Base-by-base conservation (phyloP, 306 rosid genomes). In the Prunus mume region DNA sequence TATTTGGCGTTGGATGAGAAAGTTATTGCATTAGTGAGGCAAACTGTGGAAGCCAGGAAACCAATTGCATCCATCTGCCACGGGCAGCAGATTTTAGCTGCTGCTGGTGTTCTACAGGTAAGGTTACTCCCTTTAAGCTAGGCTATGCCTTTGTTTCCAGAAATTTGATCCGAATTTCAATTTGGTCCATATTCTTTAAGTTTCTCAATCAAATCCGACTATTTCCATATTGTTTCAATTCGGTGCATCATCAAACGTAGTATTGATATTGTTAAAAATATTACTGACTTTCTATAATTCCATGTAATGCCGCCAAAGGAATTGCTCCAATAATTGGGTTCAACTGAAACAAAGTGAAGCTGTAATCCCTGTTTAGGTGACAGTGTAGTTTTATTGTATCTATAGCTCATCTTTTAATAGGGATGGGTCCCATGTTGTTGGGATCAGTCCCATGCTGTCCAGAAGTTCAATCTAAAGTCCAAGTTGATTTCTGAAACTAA, bases 31-130 rank as follows among this genome's bases (percentile, higher is more conserved):
- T 51, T 82, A 15, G 86, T 76, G 49, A 82, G 80, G 81, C 79
- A 84, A 47, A 79, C 84, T 65, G 82, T 87, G 90, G 80, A 79
- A 66, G 71, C 86, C 57, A 77, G 71, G 54, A 84, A 84, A 70
- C 87, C 90, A 38, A 85, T 87, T 82, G 88, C 90, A 43, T 84
- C 90, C 60, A 84, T 87, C 81, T 84, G 88, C 70, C 90, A 88
- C 34, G 96, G 96, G 27, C 97, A 92, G 75, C 90, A 87, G 81
- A 83, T 95, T 83, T 87, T 95, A 81, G 86, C 96, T 65, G 96
- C 97, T 57, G 96, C 96, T 54, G 88, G 78, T 76, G 91, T 90
- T 80, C 93, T 95, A 52, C 83, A 92, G 97, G 96, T 92, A 88
- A 25, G 52, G 43, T 63, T 70, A 38, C 12, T 20, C 4, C 51